Conservation (phyloP, 768 basidiomycete genomes). For the Clitopilus hobsonii region DNA sequence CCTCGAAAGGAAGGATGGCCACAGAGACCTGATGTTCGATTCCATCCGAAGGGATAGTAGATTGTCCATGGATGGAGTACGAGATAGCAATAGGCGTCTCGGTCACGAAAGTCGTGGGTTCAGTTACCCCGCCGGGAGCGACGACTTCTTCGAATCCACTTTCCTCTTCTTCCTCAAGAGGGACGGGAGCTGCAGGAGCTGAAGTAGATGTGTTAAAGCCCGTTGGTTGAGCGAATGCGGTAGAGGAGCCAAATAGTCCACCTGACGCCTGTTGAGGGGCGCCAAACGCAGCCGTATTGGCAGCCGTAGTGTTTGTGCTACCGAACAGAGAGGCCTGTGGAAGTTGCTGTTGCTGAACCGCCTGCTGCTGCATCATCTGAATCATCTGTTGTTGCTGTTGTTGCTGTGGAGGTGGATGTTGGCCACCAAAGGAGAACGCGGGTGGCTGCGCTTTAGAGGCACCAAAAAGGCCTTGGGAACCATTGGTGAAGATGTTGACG, state of each 20-base stretch:
- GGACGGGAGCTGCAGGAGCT: neutral
- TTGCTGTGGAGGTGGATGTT: too few species aligned
- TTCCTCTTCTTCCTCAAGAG: slow-evolving; percentile 3
- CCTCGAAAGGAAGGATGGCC: slow-evolving; percentile 42
- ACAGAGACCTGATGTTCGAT: slow-evolving; percentile 50
- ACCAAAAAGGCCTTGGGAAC: neutral
- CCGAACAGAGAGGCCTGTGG: too few species aligned
- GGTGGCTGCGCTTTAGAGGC: too few species aligned
- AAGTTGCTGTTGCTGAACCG: slow-evolving; percentile 2
- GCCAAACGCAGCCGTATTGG: too few species aligned
- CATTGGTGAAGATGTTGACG: neutral
- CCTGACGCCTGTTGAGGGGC: too few species aligned
- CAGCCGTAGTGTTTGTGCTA: too few species aligned
- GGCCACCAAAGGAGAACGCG: too few species aligned
- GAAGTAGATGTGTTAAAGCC: too few species aligned
- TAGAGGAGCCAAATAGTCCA: neutral
- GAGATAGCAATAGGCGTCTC: slow-evolving; percentile 51
- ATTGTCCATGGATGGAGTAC: slow-evolving; percentile 44
- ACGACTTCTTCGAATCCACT: slow-evolving; percentile 28
- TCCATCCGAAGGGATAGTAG: slow-evolving; percentile 51
- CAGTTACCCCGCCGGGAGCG: slow-evolving; percentile 14
- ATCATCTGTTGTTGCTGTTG: slow-evolving; percentile 10
- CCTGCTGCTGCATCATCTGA: neutral
- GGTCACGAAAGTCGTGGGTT: slow-evolving; percentile 38
- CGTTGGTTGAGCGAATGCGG: neutral